A percentile compares a stretch with the other conserved stretches of the same genome.
Conservation (phyloP, 225 moss, liverwort and hornwort species). For the Neckera pumila region DNA sequence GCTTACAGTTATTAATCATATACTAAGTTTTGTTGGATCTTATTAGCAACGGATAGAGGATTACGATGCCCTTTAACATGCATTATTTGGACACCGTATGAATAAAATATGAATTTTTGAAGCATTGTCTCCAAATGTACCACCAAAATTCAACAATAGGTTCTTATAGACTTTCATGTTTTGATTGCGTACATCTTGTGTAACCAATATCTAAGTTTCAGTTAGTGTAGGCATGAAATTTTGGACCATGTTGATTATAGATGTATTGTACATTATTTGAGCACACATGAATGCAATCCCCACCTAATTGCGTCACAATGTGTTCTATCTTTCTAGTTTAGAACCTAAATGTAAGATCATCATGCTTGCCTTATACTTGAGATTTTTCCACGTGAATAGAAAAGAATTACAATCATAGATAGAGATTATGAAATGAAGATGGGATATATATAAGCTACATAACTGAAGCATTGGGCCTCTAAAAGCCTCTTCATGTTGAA, state of each 20-base stretch:
- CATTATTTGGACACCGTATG: neutral
- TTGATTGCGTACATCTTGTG: neutral
- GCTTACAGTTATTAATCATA: neutral
- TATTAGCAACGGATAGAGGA: neutral
- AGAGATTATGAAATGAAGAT: neutral
- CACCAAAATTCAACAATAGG: neutral
- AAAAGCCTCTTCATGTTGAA: fast-evolving
- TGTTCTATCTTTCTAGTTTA: neutral
- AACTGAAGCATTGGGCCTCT: fast-evolving
- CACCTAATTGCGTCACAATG: neutral
- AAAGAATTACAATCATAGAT: neutral
- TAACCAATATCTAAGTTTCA: too few relatives aligned
- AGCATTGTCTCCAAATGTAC: fast-evolving
- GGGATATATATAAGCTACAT: neutral
- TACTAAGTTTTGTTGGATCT: neutral
- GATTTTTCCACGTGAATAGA: neutral
- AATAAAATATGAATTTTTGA: neutral
- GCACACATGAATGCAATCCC: fast-evolving
- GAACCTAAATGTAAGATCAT: neutral
- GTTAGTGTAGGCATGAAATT: fast-evolving
- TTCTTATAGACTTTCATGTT: neutral
- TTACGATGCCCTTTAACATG: neutral
- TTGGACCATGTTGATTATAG: neutral
- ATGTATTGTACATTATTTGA: neutral
- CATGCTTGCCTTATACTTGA: neutral